Conservation (phyloP, 192 early-diverging fungal genomes). For the Dimargaris cristalligena region DNA sequence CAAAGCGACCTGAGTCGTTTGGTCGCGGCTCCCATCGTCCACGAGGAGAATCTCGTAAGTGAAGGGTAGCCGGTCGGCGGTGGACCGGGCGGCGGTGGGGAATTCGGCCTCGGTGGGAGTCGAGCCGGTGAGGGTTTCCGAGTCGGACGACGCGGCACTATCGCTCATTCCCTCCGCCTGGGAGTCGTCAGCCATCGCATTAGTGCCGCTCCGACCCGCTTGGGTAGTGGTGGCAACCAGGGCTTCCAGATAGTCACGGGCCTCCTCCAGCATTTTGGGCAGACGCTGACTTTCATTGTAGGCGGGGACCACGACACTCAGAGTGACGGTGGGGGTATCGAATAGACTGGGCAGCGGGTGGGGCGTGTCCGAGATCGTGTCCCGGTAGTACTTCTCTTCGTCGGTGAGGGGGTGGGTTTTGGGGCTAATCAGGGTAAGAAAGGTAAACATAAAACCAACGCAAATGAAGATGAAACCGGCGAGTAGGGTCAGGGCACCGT, state of each 20-base stretch:
- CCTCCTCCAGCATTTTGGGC: slow-evolving; percentile 71
- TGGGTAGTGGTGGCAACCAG: too few species aligned
- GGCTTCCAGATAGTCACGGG: slow-evolving; percentile 41
- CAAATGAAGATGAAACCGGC: neutral
- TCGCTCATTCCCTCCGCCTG: neutral
- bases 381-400: slow-evolving; percentile 33
- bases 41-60: slow-evolving; percentile 79
- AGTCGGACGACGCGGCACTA: neutral
- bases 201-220: neutral
- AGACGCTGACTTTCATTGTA: slow-evolving; percentile 79
- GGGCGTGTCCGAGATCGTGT: slow-evolving; percentile 18
- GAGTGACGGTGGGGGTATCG: slow-evolving; percentile 28
- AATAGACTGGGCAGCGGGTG: slow-evolving; percentile 25
- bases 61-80: slow-evolving; percentile 23
- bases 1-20: slow-evolving; percentile 47
- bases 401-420: slow-evolving; percentile 28
- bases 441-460: slow-evolving; percentile 10
- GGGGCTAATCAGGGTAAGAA: slow-evolving; percentile 20
- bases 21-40: slow-evolving; percentile 80
- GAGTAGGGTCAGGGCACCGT: neutral
- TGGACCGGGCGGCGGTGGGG: neutral
- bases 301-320: slow-evolving; percentile 77
- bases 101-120: neutral
- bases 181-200: too few species aligned
- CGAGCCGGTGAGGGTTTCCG: neutral